Percentiles rank a stretch among this genome's conserved stretches.
Conservation (phyloP, 108 stramenopile species). For the Cyclotella atomus region DNA sequence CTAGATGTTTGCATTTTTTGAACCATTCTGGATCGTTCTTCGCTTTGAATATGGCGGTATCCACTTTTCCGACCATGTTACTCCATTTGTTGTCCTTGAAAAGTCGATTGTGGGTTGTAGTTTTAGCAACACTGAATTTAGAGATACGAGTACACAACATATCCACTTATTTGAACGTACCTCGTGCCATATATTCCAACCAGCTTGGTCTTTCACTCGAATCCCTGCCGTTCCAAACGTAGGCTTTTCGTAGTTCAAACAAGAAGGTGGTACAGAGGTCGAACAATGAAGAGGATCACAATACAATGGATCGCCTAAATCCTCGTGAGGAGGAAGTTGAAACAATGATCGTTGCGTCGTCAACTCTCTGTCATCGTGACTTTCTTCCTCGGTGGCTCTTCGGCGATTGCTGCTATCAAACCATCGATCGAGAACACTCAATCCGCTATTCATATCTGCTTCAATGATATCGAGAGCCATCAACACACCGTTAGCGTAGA, state of each 20-base stretch:
- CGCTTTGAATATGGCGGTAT: conserved; percentile 42
- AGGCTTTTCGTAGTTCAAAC: conserved; percentile 57
- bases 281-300: conserved; percentile 51
- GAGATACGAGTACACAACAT: neutral
- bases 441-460: conserved; percentile 40
- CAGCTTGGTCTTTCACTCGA: conserved; percentile 14
- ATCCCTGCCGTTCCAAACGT: conserved; percentile 52
- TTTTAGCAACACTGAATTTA: neutral
- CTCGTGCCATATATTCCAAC: conserved; percentile 46
- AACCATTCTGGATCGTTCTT: conserved; percentile 46
- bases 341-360: conserved; percentile 15
- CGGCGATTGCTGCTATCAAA: conserved; percentile 27
- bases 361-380: neutral
- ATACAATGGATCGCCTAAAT: conserved; percentile 38
- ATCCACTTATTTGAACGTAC: too few relatives aligned
- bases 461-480: conserved; percentile 56
- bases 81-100: conserved; percentile 27
- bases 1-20: conserved; percentile 44
- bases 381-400: neutral
- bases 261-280: conserved; percentile 45
- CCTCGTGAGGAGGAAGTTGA: conserved; percentile 20
- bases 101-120: neutral
- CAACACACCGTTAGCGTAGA: conserved; percentile 43
- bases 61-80: conserved; percentile 48
- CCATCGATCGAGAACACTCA: conserved; percentile 41